Conservation (phyloP, 768 basidiomycete species). For the Lentinula sp. region DNA sequence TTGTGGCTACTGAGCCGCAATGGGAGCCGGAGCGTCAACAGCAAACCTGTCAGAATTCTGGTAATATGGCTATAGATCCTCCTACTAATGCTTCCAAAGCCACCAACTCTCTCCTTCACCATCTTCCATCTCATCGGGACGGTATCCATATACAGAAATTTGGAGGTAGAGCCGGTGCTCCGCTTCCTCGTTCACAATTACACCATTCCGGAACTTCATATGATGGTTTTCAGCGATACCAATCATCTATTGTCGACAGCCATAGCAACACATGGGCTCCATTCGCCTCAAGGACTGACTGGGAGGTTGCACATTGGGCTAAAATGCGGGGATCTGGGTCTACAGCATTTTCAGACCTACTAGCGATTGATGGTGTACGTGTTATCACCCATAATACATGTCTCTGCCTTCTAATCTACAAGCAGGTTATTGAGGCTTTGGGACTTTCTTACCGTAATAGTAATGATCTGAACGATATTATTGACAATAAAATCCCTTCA, state of each 20-base stretch:
- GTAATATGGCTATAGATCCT: background rate
- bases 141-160: background rate
- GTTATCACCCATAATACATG: slow-evolving; percentile 15
- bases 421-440: slow-evolving; percentile 18
- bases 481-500: slow-evolving; percentile 19
- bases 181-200: background rate
- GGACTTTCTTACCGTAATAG: slow-evolving; percentile 26
- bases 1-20: background rate
- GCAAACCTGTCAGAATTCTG: too few relatives aligned
- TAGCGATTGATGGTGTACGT: slow-evolving; percentile 23
- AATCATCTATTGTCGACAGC: background rate
- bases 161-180: background rate
- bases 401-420: background rate
- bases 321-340: slow-evolving; percentile 18
- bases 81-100: background rate
- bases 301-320: slow-evolving; percentile 19
- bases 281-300: slow-evolving; percentile 12
- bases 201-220: background rate
- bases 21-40: background rate
- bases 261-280: background rate
- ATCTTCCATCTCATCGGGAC: background rate
- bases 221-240: background rate
- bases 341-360: slow-evolving; percentile 13
- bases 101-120: background rate
- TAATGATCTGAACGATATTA: slow-evolving; percentile 23